Base-by-base conservation (phyloP, 495 filamentous ascomycete species). In the Aeminium ludgeri region DNA sequence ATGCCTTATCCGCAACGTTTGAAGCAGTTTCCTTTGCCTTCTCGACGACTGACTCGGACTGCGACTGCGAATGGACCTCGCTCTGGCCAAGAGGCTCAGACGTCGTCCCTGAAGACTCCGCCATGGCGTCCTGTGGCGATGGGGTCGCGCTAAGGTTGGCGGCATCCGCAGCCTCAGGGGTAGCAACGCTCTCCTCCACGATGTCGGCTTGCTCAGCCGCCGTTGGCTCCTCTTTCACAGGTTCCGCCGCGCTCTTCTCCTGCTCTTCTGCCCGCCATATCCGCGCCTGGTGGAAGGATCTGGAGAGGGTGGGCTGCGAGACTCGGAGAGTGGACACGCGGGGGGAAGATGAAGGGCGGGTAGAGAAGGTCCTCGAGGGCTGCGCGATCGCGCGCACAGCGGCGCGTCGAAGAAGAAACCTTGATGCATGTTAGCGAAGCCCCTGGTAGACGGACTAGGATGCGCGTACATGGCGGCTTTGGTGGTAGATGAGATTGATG, bases 391-490 rank as follows among this genome's bases (percentile, higher is more conserved):
- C 68, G 41, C 75, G 66, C 34, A 70, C 59, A 50, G 70, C 68
- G 36, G 66, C 66, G 49, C 69, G 68, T 41, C 72, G 70, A 47
- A 76, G 49, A 41, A 63, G 61, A 59, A 68, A 65, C 71, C 69
- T 75, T 40, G 16, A 38, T 46, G 29, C 10, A 23, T 35, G 33
- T n/a, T n/a, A n/a, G n/a, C n/a, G n/a, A n/a, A n/a, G n/a, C n/a
- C n/a, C n/a, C n/a, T n/a, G n/a, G n/a, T n/a, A n/a, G n/a, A n/a
- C n/a, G n/a, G n/a, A n/a, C n/a, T n/a, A n/a, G n/a, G n/a, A n/a
- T n/a, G n/a, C n/a, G n/a, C n/a, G n/a, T n/a, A n/a, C n/a, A n/a
- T n/a, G n/a, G n/a, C n/a, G n/a, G n/a, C n/a, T n/a, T n/a, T n/a
- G 28, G n/a, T n/a, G n/a, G n/a, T n/a, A 33, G 30, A 5, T 11